phyloP scores from a whole-genome alignment of 495 filamentous ascomycete genomes.

The Penicillium atrosanguineum region DNA sequence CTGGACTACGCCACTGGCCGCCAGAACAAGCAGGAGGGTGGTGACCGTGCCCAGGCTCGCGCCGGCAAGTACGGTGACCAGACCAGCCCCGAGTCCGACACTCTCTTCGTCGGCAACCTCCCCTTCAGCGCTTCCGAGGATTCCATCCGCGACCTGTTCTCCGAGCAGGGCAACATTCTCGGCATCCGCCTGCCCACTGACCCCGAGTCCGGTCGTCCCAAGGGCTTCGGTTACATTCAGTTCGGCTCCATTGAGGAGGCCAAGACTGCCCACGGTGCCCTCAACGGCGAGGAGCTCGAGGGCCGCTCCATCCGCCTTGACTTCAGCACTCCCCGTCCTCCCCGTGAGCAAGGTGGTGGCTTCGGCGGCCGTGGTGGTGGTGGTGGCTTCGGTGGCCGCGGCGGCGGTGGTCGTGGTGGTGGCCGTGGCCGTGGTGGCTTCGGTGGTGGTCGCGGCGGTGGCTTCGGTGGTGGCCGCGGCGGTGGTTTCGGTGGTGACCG shows the following conservation, averaged over 20 bases:
- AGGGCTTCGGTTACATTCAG: slow-evolving; percentile 94
- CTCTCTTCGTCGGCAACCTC: slow-evolving; percentile 92
- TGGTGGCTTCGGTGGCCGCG: slow-evolving; percentile 50
- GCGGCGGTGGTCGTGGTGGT: slow-evolving; percentile 49
- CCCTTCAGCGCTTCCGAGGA: slow-evolving; percentile 81
- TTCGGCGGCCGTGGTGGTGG: slow-evolving; percentile 50
- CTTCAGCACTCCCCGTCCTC: slow-evolving; percentile 76
- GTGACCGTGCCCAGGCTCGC: slow-evolving; percentile 61
- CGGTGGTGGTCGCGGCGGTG: slow-evolving; percentile 48
- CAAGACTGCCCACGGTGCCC: slow-evolving; percentile 67
- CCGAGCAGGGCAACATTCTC: slow-evolving; percentile 63
- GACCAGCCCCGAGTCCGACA: slow-evolving; percentile 73
- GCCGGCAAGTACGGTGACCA: slow-evolving; percentile 77
- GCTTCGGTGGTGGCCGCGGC: slow-evolving; percentile 23
- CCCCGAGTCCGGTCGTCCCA: slow-evolving; percentile 76
- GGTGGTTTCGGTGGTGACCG: slow-evolving; percentile 49
- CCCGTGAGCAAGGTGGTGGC: slow-evolving; percentile 44
- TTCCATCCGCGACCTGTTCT: slow-evolving; percentile 70
- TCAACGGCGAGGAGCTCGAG: slow-evolving; percentile 71
- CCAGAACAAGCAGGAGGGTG: slow-evolving; percentile 46
- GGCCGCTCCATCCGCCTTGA: slow-evolving; percentile 85
- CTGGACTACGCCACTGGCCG: slow-evolving; percentile 84
- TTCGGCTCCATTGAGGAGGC: slow-evolving; percentile 85
- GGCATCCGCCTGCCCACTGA: slow-evolving; percentile 90
- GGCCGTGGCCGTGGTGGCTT: slow-evolving; percentile 53